Conservation (phyloP, 768 basidiomycete species). For the Pholiota conissans region DNA sequence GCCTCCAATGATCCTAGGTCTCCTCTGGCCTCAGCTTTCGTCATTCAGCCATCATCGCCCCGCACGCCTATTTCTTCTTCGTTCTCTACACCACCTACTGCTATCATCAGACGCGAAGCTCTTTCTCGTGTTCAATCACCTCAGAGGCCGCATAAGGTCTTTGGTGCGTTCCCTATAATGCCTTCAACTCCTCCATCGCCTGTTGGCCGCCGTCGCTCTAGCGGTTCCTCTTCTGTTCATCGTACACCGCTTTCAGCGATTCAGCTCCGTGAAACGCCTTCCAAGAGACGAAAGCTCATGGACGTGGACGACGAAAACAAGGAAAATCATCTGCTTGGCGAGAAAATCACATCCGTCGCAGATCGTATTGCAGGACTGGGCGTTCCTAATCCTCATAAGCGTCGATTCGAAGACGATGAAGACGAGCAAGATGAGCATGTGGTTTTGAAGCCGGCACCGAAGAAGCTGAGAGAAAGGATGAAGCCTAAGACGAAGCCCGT, state of each 20-base stretch:
- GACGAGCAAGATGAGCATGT: constrained; percentile 25
- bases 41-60: constrained; percentile 10
- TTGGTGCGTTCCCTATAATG: constrained; percentile 20
- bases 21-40: constrained; percentile 16
- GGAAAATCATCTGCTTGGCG: constrained; percentile 46
- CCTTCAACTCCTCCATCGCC: constrained; percentile 28
- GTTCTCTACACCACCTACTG: constrained; percentile 22
- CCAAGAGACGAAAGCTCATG: constrained; percentile 28
- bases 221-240: not conserved
- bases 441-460: constrained; percentile 20
- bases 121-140: constrained; percentile 21
- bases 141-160: constrained; percentile 28
- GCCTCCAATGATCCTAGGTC: not conserved
- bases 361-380: constrained; percentile 41
- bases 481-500: constrained; percentile 11
- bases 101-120: constrained; percentile 15
- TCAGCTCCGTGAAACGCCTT: constrained; percentile 24
- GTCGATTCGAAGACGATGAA: constrained; percentile 37
- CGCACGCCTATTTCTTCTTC: constrained; percentile 21
- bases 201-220: constrained; percentile 12
- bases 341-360: constrained; percentile 32
- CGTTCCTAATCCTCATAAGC: constrained; percentile 31
- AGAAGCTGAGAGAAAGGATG: constrained; percentile 23
- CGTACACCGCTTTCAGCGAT: constrained; percentile 22
- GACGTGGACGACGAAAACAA: constrained; percentile 44